A percentile compares a stretch with the other conserved stretches of the same genome.
Conservation (phyloP, 257 asterid genomes). For the Nyctanthes arbortristis region DNA sequence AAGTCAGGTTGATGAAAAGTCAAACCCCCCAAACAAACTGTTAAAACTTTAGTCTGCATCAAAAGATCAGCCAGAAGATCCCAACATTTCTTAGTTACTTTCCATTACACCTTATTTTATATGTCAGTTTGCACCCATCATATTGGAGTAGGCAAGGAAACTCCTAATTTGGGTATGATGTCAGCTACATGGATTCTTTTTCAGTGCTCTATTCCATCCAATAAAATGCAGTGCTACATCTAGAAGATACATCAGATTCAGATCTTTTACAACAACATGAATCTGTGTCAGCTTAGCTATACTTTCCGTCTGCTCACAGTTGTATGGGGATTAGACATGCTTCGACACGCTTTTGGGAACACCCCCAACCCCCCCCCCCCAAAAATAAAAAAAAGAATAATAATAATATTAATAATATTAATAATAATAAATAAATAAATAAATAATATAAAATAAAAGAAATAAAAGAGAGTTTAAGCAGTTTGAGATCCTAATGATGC, state of each 20-base stretch:
- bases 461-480: too few species aligned
- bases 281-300: neutral
- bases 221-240: too few species aligned
- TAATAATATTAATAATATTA: too few species aligned
- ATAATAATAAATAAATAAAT: too few species aligned
- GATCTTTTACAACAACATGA: neutral
- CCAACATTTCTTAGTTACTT: neutral
- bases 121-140: neutral
- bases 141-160: neutral
- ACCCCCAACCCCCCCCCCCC: too few species aligned
- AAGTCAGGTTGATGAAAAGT: neutral
- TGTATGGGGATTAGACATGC: neutral
- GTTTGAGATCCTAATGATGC: neutral
- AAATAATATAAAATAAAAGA: too few species aligned
- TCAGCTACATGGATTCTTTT: neutral
- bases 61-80: neutral
- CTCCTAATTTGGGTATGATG: neutral
- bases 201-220: neutral
- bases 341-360: neutral
- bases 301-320: neutral
- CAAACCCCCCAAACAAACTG: neutral
- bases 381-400: too few species aligned
- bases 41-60: neutral
- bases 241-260: neutral
- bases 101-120: too few species aligned